phyloP scores from a whole-genome alignment of 2,329 filamentous ascomycete genomes.

The Pestalotiopsis sp. region DNA sequence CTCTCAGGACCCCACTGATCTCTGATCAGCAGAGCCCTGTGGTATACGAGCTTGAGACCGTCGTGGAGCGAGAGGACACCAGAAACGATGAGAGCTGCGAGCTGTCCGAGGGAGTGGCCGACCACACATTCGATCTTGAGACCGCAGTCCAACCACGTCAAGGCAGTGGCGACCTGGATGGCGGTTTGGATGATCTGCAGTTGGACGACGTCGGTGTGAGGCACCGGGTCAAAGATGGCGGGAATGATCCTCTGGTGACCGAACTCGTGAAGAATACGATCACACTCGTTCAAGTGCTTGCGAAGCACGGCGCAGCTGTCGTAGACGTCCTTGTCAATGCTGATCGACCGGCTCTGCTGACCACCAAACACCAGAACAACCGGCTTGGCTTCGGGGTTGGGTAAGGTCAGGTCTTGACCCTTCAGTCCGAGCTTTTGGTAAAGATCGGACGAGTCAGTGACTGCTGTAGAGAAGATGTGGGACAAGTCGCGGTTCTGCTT shows the following conservation, averaged over 20 bases:
- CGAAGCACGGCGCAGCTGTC: slow-evolving; percentile 25
- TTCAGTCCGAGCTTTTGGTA: not conserved
- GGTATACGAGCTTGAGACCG: slow-evolving; percentile 27
- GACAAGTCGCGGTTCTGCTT: not conserved
- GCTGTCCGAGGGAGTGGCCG: slow-evolving; percentile 45
- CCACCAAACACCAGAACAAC: slow-evolving; percentile 40
- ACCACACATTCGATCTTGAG: slow-evolving; percentile 34
- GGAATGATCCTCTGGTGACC: slow-evolving; percentile 33
- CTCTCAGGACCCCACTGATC: slow-evolving; percentile 37
- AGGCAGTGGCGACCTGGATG: slow-evolving; percentile 38
- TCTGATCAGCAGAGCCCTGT: slow-evolving; percentile 31
- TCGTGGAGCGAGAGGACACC: slow-evolving; percentile 28
- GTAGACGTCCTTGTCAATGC: slow-evolving; percentile 33
- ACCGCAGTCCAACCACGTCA: slow-evolving; percentile 39
- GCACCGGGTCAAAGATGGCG: slow-evolving; percentile 29
- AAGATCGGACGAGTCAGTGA: not conserved
- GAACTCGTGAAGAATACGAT: slow-evolving; percentile 13
- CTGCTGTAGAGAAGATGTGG: not conserved
- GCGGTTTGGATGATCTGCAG: slow-evolving; percentile 44
- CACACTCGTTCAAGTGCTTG: slow-evolving; percentile 24
- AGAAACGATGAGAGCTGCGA: slow-evolving; percentile 39
- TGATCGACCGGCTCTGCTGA: slow-evolving; percentile 32
- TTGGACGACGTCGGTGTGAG: slow-evolving; percentile 24
- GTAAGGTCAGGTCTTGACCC: not conserved
- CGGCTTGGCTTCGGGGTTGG: not conserved